A percentile compares a stretch with the other conserved stretches of the same genome.
These are phyloP conservation scores for Aeminium ludgeri DNA, from an alignment of 495 filamentous ascomycete species.

Conservation along the genomic window DNA sequence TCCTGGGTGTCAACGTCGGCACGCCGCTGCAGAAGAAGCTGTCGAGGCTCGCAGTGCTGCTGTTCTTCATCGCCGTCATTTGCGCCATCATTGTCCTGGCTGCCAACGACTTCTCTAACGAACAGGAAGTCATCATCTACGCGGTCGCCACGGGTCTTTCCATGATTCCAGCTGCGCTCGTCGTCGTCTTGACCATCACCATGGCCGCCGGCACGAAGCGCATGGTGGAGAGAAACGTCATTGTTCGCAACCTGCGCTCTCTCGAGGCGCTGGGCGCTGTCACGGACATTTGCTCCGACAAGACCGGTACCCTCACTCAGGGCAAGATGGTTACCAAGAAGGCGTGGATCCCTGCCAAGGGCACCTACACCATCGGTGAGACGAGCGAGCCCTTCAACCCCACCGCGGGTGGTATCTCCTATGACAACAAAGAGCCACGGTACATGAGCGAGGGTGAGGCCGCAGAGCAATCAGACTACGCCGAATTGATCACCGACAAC, in stretches of 20 bases:
- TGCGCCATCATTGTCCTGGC: constrained; percentile 55
- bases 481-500: constrained; percentile 24
- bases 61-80: constrained; percentile 52
- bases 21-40: constrained; percentile 52
- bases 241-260: constrained; percentile 55
- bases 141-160: constrained; percentile 31
- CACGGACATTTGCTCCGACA: constrained; percentile 22
- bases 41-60: constrained; percentile 49
- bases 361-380: constrained; percentile 23
- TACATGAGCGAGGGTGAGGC: constrained; percentile 17
- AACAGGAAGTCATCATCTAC: constrained; percentile 54
- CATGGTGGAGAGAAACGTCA: constrained; percentile 54
- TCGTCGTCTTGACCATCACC: constrained; percentile 60
- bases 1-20: constrained; percentile 34
- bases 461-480: constrained; percentile 19
- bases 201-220: constrained; percentile 60
- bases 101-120: constrained; percentile 41
- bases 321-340: constrained; percentile 42
- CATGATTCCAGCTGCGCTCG: constrained; percentile 55
- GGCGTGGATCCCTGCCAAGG: constrained; percentile 32
- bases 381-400: constrained; percentile 23
- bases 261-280: constrained; percentile 27
- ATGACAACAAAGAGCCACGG: constrained; percentile 12
- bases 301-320: constrained; percentile 39
- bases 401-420: constrained; percentile 19